Evolutionary conservation across 805 yeast genomes (phyloP).

Genomic region (Sugiyamaella qingdaonensis): DNA sequence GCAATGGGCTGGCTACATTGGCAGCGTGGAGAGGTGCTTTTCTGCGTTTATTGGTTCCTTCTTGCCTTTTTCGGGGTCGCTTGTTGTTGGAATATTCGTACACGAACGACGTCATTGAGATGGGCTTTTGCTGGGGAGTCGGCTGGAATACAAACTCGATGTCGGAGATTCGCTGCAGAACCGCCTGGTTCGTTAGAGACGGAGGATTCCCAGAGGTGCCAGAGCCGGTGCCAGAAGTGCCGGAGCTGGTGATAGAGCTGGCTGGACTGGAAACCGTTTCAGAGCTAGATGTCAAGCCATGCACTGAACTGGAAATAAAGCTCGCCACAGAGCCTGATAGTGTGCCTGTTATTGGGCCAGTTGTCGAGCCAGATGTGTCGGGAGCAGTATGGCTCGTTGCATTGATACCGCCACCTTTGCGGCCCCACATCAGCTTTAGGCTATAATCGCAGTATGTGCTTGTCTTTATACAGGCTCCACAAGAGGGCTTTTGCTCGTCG

Average conservation of each 20-base stretch:
- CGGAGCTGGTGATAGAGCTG: neutral
- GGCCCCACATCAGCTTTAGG: constrained; percentile 63
- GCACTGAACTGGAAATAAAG: neutral
- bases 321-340: neutral
- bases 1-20: too few species aligned
- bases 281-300: neutral
- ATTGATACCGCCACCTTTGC: constrained; percentile 48
- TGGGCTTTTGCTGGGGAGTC: constrained; percentile 22
- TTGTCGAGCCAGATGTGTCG: neutral
- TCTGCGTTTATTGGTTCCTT: too few species aligned
- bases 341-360: neutral
- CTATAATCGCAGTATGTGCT: constrained; percentile 55
- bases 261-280: neutral
- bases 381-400: neutral
- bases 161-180: constrained; percentile 11
- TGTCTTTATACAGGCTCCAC: constrained; percentile 51
- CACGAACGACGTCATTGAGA: constrained; percentile 4
- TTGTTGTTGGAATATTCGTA: constrained; percentile 1
- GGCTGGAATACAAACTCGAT: constrained; percentile 16
- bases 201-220: neutral
- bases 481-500: constrained; percentile 61
- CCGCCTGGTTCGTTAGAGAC: constrained; percentile 10
- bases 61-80: neutral
- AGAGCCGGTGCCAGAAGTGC: too few species aligned
- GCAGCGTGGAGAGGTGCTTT: too few species aligned